phyloP scores from a whole-genome alignment of 2,329 filamentous ascomycete genomes.

The Cladosporium sp. region DNA sequence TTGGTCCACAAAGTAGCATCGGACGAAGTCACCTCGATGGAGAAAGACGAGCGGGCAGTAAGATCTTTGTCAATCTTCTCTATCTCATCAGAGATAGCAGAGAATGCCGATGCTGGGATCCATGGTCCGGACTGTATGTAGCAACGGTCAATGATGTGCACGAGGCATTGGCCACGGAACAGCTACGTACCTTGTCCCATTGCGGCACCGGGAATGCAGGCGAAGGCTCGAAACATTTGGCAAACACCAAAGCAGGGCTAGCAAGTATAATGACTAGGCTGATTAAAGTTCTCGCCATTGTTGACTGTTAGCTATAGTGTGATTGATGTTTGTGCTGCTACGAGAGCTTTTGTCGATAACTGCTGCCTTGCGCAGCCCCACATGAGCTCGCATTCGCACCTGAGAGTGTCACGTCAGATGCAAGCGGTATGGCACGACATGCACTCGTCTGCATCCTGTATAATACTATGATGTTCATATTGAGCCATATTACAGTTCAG shows the following conservation, averaged over 20 bases:
- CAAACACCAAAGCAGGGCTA: not conserved
- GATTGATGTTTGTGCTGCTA: not conserved
- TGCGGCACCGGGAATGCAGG: constrained; percentile 43
- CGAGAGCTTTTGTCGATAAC: not conserved
- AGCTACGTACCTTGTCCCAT: constrained; percentile 28
- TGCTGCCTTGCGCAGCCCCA: not conserved
- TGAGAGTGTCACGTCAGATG: not conserved
- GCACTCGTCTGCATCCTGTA: not conserved
- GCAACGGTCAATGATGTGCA: not conserved
- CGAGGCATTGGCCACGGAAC: not conserved
- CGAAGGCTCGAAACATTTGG: constrained; percentile 41
- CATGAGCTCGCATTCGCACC: not conserved
- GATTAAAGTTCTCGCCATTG: not conserved
- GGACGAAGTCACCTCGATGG: constrained; percentile 44
- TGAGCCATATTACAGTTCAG: not conserved
- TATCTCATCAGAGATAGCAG: constrained; percentile 34
- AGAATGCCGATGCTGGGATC: constrained; percentile 33
- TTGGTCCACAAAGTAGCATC: constrained; percentile 43
- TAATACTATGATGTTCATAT: not conserved
- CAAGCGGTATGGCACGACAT: not conserved
- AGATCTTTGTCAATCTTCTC: constrained; percentile 33
- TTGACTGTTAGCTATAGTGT: not conserved
- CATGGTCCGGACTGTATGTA: not conserved
- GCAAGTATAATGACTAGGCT: not conserved
- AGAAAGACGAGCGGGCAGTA: constrained; percentile 43